These are phyloP conservation scores for Ganoderma lucidum DNA, from an alignment of 1,284 basidiomycete genomes.

Conservation along the genomic window DNA sequence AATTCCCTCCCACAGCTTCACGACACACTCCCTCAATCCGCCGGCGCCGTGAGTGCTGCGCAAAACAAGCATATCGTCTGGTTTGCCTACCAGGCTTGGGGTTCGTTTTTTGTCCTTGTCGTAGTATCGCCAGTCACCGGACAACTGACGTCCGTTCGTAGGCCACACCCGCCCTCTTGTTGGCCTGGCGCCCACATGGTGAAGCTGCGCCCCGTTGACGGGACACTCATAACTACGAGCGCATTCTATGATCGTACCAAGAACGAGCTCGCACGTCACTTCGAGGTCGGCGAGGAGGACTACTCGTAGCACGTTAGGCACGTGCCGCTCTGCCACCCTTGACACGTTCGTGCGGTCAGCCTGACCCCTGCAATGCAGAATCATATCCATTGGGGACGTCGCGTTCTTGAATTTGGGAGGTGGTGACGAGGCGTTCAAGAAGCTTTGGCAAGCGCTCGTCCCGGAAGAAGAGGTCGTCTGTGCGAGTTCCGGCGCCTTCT, in stretches of 20 bases:
- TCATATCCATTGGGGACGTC: constrained; percentile 10
- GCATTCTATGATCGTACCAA: neutral
- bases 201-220: neutral
- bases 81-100: neutral
- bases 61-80: neutral
- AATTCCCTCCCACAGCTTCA: neutral
- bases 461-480: neutral
- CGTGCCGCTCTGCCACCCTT: neutral
- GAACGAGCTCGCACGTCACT: neutral
- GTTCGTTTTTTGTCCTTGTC: neutral
- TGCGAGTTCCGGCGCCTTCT: neutral
- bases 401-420: neutral
- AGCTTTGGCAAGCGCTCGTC: constrained; percentile 3
- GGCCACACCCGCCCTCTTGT: neutral
- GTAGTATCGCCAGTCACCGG: neutral
- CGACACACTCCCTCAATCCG: neutral
- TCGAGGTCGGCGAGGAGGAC: neutral
- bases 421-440: neutral
- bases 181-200: neutral
- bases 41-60: neutral
- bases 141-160: neutral
- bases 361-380: constrained; percentile 11
- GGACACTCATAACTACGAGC: neutral
- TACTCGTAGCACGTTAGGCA: neutral
- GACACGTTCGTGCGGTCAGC: neutral